Evolutionary conservation across 192 early-diverging fungal genomes (phyloP).

Genomic region (Dissophora ornata): DNA sequence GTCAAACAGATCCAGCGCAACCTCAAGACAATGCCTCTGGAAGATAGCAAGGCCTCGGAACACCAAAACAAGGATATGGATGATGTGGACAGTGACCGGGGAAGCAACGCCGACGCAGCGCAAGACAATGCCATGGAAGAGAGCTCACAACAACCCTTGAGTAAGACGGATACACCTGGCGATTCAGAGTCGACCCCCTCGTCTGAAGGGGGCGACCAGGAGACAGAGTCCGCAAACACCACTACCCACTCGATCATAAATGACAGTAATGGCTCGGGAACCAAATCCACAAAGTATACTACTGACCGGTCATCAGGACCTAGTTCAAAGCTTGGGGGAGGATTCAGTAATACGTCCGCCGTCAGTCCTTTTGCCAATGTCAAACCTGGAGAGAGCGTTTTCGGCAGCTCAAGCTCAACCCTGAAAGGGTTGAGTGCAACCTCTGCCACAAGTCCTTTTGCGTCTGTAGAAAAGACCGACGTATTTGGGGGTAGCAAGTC

Average conservation of each 20-base stretch:
- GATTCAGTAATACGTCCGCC: slow-evolving; percentile 33
- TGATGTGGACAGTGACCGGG: slow-evolving; percentile 45
- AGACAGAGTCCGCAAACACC: slow-evolving; percentile 1
- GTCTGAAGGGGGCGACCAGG: slow-evolving; percentile 14
- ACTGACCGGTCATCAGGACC: slow-evolving; percentile 1
- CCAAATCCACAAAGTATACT: slow-evolving; percentile 3
- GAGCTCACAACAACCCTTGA: slow-evolving; percentile 3
- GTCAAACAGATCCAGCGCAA: slow-evolving; percentile 51
- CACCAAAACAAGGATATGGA: slow-evolving; percentile 42
- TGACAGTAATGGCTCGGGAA: slow-evolving; percentile 6
- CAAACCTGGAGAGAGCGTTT: slow-evolving; percentile 24
- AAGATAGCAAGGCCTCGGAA: slow-evolving; percentile 13
- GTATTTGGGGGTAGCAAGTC: slow-evolving; percentile 32
- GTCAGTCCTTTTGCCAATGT: slow-evolving; percentile 39
- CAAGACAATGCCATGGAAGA: slow-evolving; percentile 36
- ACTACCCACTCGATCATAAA: slow-evolving; percentile 1
- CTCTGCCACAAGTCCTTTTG: slow-evolving; percentile 29
- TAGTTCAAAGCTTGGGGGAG: slow-evolving; percentile 5
- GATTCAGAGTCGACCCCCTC: slow-evolving; percentile 17
- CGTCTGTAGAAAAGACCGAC: slow-evolving; percentile 17
- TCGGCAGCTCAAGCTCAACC: slow-evolving; percentile 37
- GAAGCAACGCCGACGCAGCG: slow-evolving; percentile 23
- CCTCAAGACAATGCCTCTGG: slow-evolving; percentile 51
- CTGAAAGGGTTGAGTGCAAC: slow-evolving; percentile 19
- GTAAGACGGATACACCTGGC: slow-evolving; percentile 4